Base-by-base conservation (phyloP, 495 filamentous ascomycete species). In the Halenospora varia region DNA sequence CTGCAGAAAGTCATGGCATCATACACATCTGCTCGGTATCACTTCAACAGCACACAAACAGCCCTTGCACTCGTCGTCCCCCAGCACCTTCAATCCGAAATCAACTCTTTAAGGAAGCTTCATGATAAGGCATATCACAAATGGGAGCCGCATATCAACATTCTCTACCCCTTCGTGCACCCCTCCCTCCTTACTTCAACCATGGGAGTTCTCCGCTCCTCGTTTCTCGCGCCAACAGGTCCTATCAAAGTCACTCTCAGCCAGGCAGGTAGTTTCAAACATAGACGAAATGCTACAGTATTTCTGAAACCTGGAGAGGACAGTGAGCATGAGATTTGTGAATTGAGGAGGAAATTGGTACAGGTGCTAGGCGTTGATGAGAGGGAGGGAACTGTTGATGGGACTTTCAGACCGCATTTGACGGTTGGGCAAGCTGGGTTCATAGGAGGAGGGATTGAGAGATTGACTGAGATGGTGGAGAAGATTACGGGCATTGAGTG, bases 101-200 rank as follows among this genome's bases (percentile, higher is more conserved):
- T 82, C 18, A 73, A 84, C 56, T 60, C 69, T 23, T 70, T 86
- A 8, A 73, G 81, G 19, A 71, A 69, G 8, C 66, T 80, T 25
- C 78, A 83, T 67, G 82, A 85, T 64, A 78, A 78, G 48, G 73
- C 72, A 1, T 78, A 77, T 61, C 68, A 65, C 25, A 79, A 73
- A 70, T 85, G 82, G 82, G 80, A 82, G 2, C 78, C 81, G 4
- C 82, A 86, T 57, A 57, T 85, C 59, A 86, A 84, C 56, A 59
- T 86, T 25, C 61, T 83, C 1, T 84, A 86, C 57, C 82, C 82
- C 10, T 86, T 84, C 57, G 79, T 82, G 2, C 63, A 68, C 2
- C 59, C 68, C 15, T 67, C 71, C 20, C 47, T 45, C 18, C 68
- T 80, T 59, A 62, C 23, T 4, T 41, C 26, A 3, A 69, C 68